phyloP scores from a whole-genome alignment of 208 protist species.

The Wallacemonas collosoma region DNA sequence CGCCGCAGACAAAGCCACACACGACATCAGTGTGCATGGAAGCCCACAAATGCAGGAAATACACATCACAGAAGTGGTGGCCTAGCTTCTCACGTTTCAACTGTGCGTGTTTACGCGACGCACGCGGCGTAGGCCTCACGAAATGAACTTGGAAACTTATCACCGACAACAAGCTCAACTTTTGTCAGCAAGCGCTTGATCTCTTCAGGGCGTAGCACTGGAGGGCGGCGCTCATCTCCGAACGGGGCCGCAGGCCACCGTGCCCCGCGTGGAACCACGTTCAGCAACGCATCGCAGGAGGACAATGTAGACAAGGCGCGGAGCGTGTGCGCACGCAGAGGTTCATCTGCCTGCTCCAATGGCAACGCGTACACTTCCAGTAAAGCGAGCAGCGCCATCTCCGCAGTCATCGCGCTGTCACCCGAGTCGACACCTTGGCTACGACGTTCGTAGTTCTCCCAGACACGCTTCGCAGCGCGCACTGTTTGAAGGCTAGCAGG shows the following conservation, averaged over 20 bases:
- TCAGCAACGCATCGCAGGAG: not conserved
- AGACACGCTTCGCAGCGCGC: not conserved
- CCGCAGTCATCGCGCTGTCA: not conserved
- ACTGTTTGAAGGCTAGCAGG: slow-evolving; percentile 11
- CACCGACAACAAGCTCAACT: slow-evolving; percentile 6
- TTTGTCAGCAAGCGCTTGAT: not conserved
- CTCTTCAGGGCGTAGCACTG: not conserved
- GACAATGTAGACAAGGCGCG: not conserved
- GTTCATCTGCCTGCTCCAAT: not conserved
- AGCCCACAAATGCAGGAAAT: too few relatives aligned
- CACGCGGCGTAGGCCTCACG: slow-evolving; percentile 12
- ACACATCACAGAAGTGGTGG: too few relatives aligned
- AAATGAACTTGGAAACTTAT: not conserved
- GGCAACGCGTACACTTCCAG: slow-evolving; percentile 41
- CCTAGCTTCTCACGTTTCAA: too few relatives aligned
- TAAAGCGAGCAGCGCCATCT: slow-evolving; percentile 37
- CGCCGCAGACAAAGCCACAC: too few relatives aligned
- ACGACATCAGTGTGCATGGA: too few relatives aligned
- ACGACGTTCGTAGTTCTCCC: not conserved
- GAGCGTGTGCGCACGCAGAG: not conserved
- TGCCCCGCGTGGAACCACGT: slow-evolving; percentile 13
- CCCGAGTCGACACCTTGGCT: slow-evolving; percentile 18
- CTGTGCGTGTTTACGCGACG: not conserved
- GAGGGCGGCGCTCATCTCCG: not conserved
- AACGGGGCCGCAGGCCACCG: slow-evolving; percentile 19